Percentiles rank a stretch among this genome's conserved stretches.
These are phyloP conservation scores for Toxicodendron radicans DNA, from an alignment of 345 rosid genomes.

Conservation along the genomic window DNA sequence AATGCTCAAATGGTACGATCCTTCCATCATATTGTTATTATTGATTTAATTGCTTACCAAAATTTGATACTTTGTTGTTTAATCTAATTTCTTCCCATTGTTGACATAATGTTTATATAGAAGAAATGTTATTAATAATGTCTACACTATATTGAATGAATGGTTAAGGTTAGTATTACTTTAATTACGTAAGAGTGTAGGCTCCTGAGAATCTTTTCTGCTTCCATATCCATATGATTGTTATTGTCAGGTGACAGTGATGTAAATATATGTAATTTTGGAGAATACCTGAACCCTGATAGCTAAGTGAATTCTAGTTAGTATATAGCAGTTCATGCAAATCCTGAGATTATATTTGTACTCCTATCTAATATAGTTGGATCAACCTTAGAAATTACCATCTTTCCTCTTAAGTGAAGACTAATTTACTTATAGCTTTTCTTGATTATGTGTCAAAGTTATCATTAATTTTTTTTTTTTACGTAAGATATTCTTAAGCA, in stretches of 20 bases:
- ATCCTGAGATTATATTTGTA: not conserved
- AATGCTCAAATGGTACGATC: too few species aligned
- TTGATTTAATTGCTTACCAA: not conserved
- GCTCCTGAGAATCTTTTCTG: not conserved
- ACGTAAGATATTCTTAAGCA: not conserved
- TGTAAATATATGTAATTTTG: not conserved
- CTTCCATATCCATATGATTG: not conserved
- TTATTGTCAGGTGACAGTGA: not conserved
- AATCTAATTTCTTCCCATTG: slow-evolving; percentile 3
- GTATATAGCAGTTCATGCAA: not conserved
- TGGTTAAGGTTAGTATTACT: too few species aligned
- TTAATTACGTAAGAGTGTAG: not conserved
- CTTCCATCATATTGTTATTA: slow-evolving; percentile 22
- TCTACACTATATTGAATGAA: too few species aligned
- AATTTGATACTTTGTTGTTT: slow-evolving; percentile 9
- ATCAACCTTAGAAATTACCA: not conserved
- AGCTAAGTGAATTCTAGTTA: not conserved
- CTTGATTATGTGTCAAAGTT: not conserved
- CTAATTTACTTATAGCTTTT: not conserved
- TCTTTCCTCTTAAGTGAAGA: not conserved
- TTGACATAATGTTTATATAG: too few species aligned
- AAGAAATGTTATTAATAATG: too few species aligned
- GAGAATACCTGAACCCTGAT: not conserved
- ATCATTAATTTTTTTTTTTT: not conserved
- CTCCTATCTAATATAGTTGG: not conserved